Evolutionary conservation across 208 protist genomes (phyloP), one percentile per base, ranked within the genome.

Genomic region (Herpetomonas samuelpessoai): DNA sequence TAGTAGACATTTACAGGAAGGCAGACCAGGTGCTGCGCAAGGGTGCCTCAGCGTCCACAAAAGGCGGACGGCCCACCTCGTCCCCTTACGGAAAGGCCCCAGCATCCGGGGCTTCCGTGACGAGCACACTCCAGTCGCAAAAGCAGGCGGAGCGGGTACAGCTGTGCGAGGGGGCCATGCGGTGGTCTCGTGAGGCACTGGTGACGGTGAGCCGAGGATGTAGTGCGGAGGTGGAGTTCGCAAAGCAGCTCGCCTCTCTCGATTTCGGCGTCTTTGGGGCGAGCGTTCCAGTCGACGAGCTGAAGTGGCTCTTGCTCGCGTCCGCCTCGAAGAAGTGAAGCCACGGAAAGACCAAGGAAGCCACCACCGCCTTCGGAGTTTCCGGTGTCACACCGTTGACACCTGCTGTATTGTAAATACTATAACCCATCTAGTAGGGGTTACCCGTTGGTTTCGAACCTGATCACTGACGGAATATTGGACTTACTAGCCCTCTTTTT

Each of bases 281-380:
- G 19, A 65, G 62, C 45, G 62, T 91, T n/a, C 74, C 57, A 29
- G 58, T 92, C n/a, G 85, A 95, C 58, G 84, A 92, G 57, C 68
- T 95, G 25, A 87, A 86, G 61, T 91, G 84, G 84, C 46, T 59
- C 14, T 30, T 92, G 16, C 71, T 68, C 27, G n/a, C n/a, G n/a
- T n/a, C n/a, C n/a, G n/a, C n/a, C n/a, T n/a, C n/a, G n/a, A n/a
- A n/a, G n/a, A n/a, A n/a, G n/a, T n/a, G n/a, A n/a, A n/a, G n/a
- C n/a, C n/a, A n/a, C n/a, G n/a, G n/a, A n/a, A n/a, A n/a, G n/a
- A n/a, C n/a, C n/a, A n/a, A n/a, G n/a, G n/a, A n/a, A n/a, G n/a
- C n/a, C n/a, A n/a, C n/a, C n/a, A n/a, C n/a, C n/a, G n/a, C n/a
- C n/a, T n/a, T n/a, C n/a, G n/a, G n/a, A n/a, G n/a, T n/a, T n/a